Percentiles rank a stretch among this genome's conserved stretches.
phyloP scores from a whole-genome alignment of 768 basidiomycete genomes.

The Kwoniella heveanensis region DNA sequence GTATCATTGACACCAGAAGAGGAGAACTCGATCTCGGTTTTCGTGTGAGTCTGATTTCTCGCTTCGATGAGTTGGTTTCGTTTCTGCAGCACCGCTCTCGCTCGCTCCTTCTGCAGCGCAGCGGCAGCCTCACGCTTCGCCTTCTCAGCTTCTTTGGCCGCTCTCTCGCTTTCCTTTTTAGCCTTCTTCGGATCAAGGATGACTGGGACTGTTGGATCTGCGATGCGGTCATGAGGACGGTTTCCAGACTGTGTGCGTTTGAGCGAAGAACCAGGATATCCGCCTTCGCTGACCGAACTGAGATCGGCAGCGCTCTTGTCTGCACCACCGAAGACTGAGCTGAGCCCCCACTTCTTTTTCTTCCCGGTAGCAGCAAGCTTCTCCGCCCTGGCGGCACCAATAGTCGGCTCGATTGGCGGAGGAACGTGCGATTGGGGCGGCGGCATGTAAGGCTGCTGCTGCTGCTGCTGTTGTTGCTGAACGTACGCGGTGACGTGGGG shows the following conservation, averaged over 20 bases:
- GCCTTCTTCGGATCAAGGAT: conserved; percentile 57
- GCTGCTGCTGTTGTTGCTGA: conserved; percentile 25
- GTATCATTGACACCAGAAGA: conserved; percentile 9
- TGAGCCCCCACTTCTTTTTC: conserved; percentile 57
- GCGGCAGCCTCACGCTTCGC: conserved; percentile 76
- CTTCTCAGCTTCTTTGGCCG: conserved; percentile 71
- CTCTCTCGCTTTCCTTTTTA: conserved; percentile 58
- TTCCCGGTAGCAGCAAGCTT: conserved; percentile 43
- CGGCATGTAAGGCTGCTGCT: conserved; percentile 29
- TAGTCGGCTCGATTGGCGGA: conserved; percentile 34
- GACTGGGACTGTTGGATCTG: conserved; percentile 9
- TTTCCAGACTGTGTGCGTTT: conserved; percentile 55
- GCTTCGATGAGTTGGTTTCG: conserved; percentile 70
- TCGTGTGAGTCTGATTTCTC: conserved; percentile 30
- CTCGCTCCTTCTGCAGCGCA: conserved; percentile 78
- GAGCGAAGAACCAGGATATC: conserved; percentile 37
- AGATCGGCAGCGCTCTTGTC: conserved; percentile 40
- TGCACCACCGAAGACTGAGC: conserved; percentile 55
- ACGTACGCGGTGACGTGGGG: conserved; percentile 35
- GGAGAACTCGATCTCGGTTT: conserved; percentile 32
- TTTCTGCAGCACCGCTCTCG: conserved; percentile 89
- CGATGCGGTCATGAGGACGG: conserved; percentile 29
- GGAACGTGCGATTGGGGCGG: conserved; percentile 14
- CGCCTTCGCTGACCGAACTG: conserved; percentile 44
- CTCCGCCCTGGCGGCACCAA: conserved; percentile 15